phyloP scores from a whole-genome alignment of 768 basidiomycete species.

The Boletus reticulatus region DNA sequence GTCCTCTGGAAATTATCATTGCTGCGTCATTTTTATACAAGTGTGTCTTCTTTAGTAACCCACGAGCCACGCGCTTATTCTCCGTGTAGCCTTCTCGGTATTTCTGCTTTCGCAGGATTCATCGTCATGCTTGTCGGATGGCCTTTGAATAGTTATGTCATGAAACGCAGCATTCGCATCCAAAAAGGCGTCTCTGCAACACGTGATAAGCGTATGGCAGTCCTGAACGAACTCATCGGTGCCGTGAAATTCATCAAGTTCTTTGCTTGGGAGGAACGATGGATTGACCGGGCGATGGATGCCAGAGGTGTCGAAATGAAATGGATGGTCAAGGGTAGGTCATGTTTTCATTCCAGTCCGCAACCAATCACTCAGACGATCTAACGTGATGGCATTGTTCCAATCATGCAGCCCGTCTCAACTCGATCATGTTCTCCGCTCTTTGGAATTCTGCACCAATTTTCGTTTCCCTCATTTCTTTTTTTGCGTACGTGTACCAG shows the following conservation, averaged over 20 bases:
- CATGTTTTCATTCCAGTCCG: background rate
- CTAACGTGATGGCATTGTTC: background rate
- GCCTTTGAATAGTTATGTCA: slow-evolving; percentile 41
- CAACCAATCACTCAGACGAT: background rate
- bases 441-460: slow-evolving; percentile 80
- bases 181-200: slow-evolving; percentile 33
- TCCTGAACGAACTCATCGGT: slow-evolving; percentile 46
- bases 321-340: slow-evolving; percentile 70
- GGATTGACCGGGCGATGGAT: slow-evolving; percentile 39
- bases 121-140: slow-evolving; percentile 38
- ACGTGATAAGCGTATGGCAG: slow-evolving; percentile 42
- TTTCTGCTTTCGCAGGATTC: slow-evolving; percentile 46
- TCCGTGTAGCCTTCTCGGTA: slow-evolving; percentile 52
- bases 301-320: slow-evolving; percentile 68
- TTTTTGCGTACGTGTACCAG: slow-evolving; percentile 67
- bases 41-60: slow-evolving; percentile 33
- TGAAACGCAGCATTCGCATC: slow-evolving; percentile 38
- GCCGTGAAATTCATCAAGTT: slow-evolving; percentile 43
- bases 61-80: slow-evolving; percentile 35
- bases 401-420: slow-evolving; percentile 55
- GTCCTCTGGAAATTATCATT: slow-evolving; percentile 76
- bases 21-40: slow-evolving; percentile 75
- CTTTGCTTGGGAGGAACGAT: slow-evolving; percentile 42
- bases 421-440: slow-evolving; percentile 65
- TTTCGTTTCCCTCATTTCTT: slow-evolving; percentile 75